Evolutionary conservation across 179 eudicot species (phyloP).

Genomic region (Drosera spatulata): DNA sequence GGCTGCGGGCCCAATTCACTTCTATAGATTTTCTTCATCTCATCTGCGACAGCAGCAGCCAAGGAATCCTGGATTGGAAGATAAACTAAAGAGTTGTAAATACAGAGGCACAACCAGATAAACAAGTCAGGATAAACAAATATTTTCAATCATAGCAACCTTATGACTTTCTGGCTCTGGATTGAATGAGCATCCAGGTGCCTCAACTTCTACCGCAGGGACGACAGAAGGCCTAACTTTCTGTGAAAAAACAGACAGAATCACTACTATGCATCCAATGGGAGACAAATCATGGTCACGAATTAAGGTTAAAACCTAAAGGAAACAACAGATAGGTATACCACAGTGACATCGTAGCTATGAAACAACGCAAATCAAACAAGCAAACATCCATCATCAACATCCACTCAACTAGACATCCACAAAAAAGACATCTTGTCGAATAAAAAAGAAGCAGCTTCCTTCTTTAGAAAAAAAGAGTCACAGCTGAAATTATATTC

Average conservation of each 20-base stretch:
- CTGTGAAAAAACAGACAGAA: conserved; percentile 22
- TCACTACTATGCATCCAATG: background rate
- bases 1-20: conserved; percentile 80
- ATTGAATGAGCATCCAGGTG: conserved; percentile 90
- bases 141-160: conserved; percentile 24
- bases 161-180: conserved; percentile 77
- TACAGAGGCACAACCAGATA: background rate
- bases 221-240: conserved; percentile 43
- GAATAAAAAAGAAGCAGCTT: too few species aligned
- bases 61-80: conserved; percentile 52
- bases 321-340: too few species aligned
- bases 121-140: background rate
- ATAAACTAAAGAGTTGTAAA: background rate
- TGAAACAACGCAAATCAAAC: too few species aligned
- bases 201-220: conserved; percentile 96
- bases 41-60: conserved; percentile 92
- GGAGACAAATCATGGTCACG: background rate
- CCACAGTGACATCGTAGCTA: too few species aligned
- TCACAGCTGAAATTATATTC: too few species aligned
- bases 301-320: too few species aligned
- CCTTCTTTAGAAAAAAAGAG: too few species aligned
- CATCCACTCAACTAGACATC: too few species aligned
- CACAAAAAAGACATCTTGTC: too few species aligned
- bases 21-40: conserved; percentile 82
- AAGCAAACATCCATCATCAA: too few species aligned